These are phyloP conservation scores for Flaveria trinervia DNA, from an alignment of 129 eudicot genomes.

Conservation along the genomic window DNA sequence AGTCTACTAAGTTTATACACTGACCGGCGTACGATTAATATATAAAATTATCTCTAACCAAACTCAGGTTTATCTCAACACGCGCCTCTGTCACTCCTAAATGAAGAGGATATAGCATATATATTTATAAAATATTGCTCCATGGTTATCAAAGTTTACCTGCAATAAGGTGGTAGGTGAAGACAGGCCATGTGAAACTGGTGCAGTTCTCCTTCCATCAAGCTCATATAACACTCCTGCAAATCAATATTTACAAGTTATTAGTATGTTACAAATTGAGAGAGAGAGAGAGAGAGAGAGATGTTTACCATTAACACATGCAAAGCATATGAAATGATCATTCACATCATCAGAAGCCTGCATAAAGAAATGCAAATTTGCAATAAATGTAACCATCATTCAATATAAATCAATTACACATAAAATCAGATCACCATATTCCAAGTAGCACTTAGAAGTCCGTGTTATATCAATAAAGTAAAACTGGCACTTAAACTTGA, in stretches of 20 bases:
- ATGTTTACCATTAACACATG: conserved; percentile 66
- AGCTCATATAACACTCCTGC: conserved; percentile 86
- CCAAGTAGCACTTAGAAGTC: conserved; percentile 2
- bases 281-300: conserved; percentile 21
- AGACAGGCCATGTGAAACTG: conserved; percentile 80
- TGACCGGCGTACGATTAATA: too few species aligned
- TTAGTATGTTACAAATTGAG: neutral
- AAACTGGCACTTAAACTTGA: neutral
- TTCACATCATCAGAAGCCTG: conserved; percentile 84
- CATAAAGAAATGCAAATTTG: conserved; percentile 22
- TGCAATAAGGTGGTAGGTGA: conserved; percentile 60
- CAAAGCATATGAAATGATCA: conserved; percentile 85
- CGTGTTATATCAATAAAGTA: neutral
- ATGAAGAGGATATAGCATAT: neutral
- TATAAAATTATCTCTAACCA: too few species aligned
- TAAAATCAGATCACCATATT: neutral
- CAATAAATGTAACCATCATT: neutral
- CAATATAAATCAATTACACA: neutral
- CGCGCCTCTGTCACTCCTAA: neutral
- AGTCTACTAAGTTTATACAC: too few species aligned
- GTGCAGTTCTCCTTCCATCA: conserved; percentile 83
- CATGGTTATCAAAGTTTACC: conserved; percentile 41
- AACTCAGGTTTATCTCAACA: neutral
- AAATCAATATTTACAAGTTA: conserved; percentile 2
- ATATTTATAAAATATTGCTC: neutral